Evolutionary conservation across 768 basidiomycete species (phyloP).

Genomic region (Termitomyces sp.): DNA sequence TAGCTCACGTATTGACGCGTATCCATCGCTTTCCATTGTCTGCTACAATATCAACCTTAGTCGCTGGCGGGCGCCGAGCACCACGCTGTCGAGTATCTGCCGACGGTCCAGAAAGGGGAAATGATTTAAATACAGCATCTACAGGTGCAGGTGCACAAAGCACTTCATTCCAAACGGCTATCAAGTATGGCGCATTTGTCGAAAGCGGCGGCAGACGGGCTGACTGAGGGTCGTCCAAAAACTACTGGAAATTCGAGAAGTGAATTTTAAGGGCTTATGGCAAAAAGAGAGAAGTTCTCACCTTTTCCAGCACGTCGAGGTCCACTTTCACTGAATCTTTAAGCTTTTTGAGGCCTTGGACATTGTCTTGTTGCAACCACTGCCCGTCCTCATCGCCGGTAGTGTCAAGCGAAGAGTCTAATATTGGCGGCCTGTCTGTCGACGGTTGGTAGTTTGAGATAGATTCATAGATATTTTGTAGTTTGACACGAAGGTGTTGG

Average conservation of each 20-base stretch:
- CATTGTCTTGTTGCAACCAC: conserved; percentile 36
- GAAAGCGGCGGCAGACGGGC: conserved; percentile 47
- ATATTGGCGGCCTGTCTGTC: conserved; percentile 33
- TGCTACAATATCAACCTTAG: conserved; percentile 80
- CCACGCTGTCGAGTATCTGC: conserved; percentile 15
- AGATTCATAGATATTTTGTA: conserved; percentile 29
- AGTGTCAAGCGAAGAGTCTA: conserved; percentile 37
- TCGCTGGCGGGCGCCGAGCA: conserved; percentile 26
- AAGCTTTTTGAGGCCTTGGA: conserved; percentile 42
- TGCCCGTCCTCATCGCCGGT: conserved; percentile 31
- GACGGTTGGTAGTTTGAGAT: conserved; percentile 35
- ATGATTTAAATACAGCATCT: conserved; percentile 53
- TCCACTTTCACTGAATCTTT: conserved; percentile 41
- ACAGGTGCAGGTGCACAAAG: conserved; percentile 54
- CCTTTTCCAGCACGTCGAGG: conserved; percentile 40
- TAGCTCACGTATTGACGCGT: conserved; percentile 79
- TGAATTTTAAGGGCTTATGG: conserved; percentile 5
- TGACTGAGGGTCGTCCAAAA: conserved; percentile 44
- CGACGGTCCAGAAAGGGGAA: conserved; percentile 20
- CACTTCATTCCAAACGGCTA: conserved; percentile 81
- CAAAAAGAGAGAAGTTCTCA: conserved; percentile 13
- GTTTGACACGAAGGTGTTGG: conserved; percentile 19
- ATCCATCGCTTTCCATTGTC: conserved; percentile 76
- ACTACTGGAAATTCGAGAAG: conserved; percentile 45
- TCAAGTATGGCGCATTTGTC: conserved; percentile 76